These are phyloP conservation scores for Crucibulum parvulum DNA, from an alignment of 1,284 basidiomycete genomes.

Conservation along the genomic window DNA sequence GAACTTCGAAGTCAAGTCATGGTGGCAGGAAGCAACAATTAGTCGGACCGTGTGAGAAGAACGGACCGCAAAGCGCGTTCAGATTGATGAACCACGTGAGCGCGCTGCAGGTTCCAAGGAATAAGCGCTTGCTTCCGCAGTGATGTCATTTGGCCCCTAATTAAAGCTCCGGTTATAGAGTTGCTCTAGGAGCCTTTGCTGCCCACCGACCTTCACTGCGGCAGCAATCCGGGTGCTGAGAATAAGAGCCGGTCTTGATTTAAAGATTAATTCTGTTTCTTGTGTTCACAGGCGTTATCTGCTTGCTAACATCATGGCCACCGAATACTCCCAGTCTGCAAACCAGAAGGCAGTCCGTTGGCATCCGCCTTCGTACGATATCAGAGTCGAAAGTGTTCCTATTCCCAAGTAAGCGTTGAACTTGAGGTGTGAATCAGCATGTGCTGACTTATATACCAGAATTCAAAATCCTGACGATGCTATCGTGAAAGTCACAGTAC, in stretches of 20 bases:
- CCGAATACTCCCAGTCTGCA: constrained; percentile 11
- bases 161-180: too few relatives aligned
- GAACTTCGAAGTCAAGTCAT: too few relatives aligned
- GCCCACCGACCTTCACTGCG: background rate
- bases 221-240: background rate
- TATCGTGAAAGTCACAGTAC: constrained; percentile 73
- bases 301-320: constrained; percentile 4
- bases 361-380: constrained; percentile 73
- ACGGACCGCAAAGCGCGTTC: too few relatives aligned
- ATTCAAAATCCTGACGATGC: constrained; percentile 77
- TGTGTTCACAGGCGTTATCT: background rate
- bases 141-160: too few relatives aligned
- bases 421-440: background rate
- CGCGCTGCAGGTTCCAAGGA: too few relatives aligned
- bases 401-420: constrained; percentile 56
- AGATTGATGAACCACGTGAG: too few relatives aligned
- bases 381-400: constrained; percentile 65
- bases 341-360: constrained; percentile 59
- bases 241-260: background rate
- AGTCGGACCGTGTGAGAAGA: too few relatives aligned
- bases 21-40: too few relatives aligned
- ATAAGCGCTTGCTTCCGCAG: too few relatives aligned
- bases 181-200: too few relatives aligned
- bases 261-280: background rate
- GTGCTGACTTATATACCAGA: constrained; percentile 37